Evolutionary conservation across 2,329 filamentous ascomycete genomes (phyloP).

Genomic region (Fusarium longipes): DNA sequence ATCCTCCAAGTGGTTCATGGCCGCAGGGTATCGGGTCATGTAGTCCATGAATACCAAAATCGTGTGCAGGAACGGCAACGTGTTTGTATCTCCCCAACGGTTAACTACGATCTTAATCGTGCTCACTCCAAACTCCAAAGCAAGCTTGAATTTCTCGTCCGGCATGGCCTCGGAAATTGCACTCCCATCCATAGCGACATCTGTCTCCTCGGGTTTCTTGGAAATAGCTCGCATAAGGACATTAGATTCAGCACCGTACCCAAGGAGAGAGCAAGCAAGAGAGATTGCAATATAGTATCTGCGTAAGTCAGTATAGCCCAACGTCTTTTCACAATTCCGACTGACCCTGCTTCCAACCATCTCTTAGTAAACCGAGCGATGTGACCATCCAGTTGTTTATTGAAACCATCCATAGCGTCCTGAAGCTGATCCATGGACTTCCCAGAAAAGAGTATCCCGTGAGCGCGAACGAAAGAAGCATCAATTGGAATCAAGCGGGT

Average conservation of each 20-base stretch:
- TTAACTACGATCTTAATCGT: constrained; percentile 61
- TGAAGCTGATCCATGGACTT: constrained; percentile 60
- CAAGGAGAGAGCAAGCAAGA: constrained; percentile 49
- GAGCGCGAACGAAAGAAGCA: constrained; percentile 69
- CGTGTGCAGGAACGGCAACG: constrained; percentile 71
- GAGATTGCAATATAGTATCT: constrained; percentile 52
- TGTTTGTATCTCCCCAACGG: constrained; percentile 67
- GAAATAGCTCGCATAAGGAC: constrained; percentile 57
- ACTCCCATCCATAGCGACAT: constrained; percentile 41
- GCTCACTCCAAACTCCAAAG: constrained; percentile 55
- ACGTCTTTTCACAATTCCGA: background rate
- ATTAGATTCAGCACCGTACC: constrained; percentile 56
- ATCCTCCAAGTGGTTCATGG: constrained; percentile 57
- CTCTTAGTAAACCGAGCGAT: constrained; percentile 63
- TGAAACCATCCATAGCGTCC: constrained; percentile 60
- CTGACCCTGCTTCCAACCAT: constrained; percentile 63
- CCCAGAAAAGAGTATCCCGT: constrained; percentile 72
- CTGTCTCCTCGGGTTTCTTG: constrained; percentile 45
- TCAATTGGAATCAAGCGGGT: constrained; percentile 59
- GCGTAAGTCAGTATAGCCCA: constrained; percentile 1
- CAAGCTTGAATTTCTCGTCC: constrained; percentile 49
- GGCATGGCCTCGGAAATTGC: constrained; percentile 41
- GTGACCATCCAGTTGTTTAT: constrained; percentile 64
- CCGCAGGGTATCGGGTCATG: constrained; percentile 55
- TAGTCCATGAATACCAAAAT: constrained; percentile 68